Percentiles rank a stretch among this genome's conserved stretches.
These are phyloP conservation scores for Nothophoma quercina DNA, from an alignment of 2,329 filamentous ascomycete species.

Conservation along the genomic window DNA sequence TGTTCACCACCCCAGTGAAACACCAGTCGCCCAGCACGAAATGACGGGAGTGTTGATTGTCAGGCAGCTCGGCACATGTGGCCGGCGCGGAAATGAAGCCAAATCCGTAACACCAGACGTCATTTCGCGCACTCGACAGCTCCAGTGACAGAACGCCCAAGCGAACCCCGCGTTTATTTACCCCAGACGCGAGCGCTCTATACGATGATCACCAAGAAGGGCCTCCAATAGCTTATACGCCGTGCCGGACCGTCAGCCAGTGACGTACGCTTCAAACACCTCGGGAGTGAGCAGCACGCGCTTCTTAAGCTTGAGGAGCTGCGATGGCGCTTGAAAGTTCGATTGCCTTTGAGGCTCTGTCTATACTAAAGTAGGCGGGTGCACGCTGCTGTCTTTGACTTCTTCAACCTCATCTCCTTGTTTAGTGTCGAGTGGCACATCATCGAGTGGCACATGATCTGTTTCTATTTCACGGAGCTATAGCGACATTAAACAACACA, in stretches of 20 bases:
- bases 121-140: constrained; percentile 11
- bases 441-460: not conserved
- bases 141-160: constrained; percentile 14
- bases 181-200: constrained; percentile 2
- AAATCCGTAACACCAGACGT: constrained; percentile 4
- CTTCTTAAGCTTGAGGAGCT: constrained; percentile 5
- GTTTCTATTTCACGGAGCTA: not conserved
- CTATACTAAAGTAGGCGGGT: not conserved
- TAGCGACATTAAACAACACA: not conserved
- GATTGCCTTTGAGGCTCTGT: not conserved
- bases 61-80: constrained; percentile 1
- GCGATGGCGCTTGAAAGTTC: not conserved
- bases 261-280: constrained; percentile 8
- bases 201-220: not conserved
- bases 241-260: constrained; percentile 5
- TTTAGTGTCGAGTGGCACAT: not conserved
- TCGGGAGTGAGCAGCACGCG: not conserved
- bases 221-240: constrained; percentile 7
- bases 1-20: not conserved
- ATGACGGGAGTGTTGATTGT: not conserved
- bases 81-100: constrained; percentile 1
- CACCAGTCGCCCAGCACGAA: not conserved
- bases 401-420: not conserved
- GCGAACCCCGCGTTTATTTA: constrained; percentile 13
- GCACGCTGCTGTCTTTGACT: not conserved